Evolutionary conservation across 164 flowering plant genomes (phyloP).

Genomic region (Sedum album): DNA sequence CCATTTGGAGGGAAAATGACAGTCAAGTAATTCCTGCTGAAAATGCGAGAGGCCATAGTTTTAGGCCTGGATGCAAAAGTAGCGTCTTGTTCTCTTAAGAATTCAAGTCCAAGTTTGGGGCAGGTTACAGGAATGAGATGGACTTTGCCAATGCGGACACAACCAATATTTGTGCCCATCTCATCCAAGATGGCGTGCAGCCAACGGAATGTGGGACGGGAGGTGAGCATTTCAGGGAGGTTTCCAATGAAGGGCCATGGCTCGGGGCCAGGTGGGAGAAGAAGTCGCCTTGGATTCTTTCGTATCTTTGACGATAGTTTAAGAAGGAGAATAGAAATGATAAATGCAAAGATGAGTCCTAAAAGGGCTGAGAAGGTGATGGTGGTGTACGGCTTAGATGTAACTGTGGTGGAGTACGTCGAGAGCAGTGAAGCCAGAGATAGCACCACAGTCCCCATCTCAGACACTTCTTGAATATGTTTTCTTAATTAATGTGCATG

Average conservation of each 20-base stretch:
- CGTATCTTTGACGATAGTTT: background rate
- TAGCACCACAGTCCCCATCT: background rate
- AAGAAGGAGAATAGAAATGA: background rate
- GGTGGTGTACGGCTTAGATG: constrained; percentile 7
- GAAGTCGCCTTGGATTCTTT: background rate
- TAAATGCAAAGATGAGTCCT: background rate
- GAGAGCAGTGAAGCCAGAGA: background rate
- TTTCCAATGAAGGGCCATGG: constrained; percentile 23
- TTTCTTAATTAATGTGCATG: background rate
- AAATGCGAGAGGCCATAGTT: constrained; percentile 5
- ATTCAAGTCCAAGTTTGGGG: constrained; percentile 16
- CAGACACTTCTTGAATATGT: background rate
- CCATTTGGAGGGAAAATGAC: constrained; percentile 14
- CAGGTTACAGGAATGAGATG: constrained; percentile 20
- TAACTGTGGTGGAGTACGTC: background rate
- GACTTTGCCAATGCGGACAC: constrained; percentile 17
- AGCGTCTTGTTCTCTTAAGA: constrained; percentile 18
- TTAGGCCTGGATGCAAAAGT: constrained; percentile 18
- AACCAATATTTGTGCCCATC: constrained; percentile 16
- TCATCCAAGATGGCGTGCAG: constrained; percentile 19
- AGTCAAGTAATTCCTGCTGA: constrained; percentile 13
- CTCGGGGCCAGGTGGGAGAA: constrained; percentile 20
- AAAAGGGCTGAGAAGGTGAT: constrained; percentile 1
- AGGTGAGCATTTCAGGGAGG: constrained; percentile 11
- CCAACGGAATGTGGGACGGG: constrained; percentile 21